Evolutionary conservation across 768 basidiomycete genomes (phyloP).

Genomic region (Macrocybe gigantea): DNA sequence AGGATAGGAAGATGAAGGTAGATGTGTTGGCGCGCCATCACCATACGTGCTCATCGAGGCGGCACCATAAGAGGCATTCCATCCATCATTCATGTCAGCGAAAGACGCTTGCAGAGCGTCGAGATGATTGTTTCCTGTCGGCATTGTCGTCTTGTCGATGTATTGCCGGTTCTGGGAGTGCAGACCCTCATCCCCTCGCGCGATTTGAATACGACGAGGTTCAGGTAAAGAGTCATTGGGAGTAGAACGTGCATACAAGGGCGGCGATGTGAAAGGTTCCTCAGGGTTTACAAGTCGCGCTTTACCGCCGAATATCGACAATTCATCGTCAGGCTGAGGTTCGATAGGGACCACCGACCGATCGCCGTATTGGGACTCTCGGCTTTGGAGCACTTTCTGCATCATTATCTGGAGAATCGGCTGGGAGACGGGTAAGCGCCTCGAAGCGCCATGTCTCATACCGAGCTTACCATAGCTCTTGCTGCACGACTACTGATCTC

Average conservation of each 20-base stretch:
- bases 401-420: slow-evolving; percentile 40
- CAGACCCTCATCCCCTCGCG: no score
- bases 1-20: slow-evolving; percentile 1
- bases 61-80: slow-evolving; percentile 17
- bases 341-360: background rate
- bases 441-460: background rate
- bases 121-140: background rate
- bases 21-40: slow-evolving; percentile 1
- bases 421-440: slow-evolving; percentile 17
- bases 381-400: slow-evolving; percentile 31
- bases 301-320: slow-evolving; percentile 28
- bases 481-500: slow-evolving; percentile 43
- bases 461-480: slow-evolving; percentile 34
- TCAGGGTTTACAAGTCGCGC: slow-evolving; percentile 20
- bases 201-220: background rate
- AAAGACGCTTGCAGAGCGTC: slow-evolving; percentile 15
- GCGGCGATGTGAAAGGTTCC: background rate
- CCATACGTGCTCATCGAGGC: slow-evolving; percentile 6
- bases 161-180: background rate
- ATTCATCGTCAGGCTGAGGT: slow-evolving; percentile 23
- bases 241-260: background rate
- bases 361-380: slow-evolving; percentile 9
- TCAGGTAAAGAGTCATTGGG: background rate
- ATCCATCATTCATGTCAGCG: slow-evolving; percentile 26
- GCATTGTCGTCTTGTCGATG: background rate